Conservation (phyloP, 2,329 filamentous ascomycete species). For the Sporothrix pallida region DNA sequence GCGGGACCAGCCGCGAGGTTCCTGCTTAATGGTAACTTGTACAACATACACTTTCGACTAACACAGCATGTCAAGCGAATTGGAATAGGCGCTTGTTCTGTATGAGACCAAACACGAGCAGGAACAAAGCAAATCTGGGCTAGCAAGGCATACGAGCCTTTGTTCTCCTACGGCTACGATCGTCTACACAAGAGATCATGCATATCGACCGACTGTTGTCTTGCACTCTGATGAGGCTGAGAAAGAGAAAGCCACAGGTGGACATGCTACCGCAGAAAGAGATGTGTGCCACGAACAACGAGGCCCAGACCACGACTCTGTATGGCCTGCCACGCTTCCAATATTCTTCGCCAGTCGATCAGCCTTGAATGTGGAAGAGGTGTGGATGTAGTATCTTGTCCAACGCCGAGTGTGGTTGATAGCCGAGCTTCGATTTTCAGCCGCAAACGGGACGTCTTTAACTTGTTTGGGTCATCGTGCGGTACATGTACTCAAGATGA, state of each 20-base stretch:
- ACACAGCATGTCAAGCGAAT: not conserved
- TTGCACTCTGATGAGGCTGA: not conserved
- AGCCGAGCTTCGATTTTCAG: not conserved
- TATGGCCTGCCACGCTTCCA: too few relatives aligned
- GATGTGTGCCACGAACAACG: too few relatives aligned
- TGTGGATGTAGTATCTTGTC: not conserved
- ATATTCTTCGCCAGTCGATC: not conserved
- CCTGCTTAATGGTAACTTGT: not conserved
- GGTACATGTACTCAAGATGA: not conserved
- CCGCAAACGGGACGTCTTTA: slow-evolving; percentile 13
- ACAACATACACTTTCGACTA: not conserved
- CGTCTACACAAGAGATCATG: not conserved
- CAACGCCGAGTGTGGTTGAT: not conserved
- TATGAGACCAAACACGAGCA: not conserved
- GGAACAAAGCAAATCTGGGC: not conserved
- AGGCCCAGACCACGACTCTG: too few relatives aligned
- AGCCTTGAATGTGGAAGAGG: not conserved
- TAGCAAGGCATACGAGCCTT: not conserved
- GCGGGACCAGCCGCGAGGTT: slow-evolving; percentile 28
- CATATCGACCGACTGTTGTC: not conserved
- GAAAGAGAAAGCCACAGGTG: not conserved
- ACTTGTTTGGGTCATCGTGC: not conserved
- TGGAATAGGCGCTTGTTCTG: not conserved
- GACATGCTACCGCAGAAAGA: not conserved
- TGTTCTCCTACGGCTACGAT: not conserved